A percentile compares a stretch with the other conserved stretches of the same genome.
Evolutionary conservation across 768 basidiomycete genomes (phyloP).

Genomic region (Pulveroboletus ravenelii): DNA sequence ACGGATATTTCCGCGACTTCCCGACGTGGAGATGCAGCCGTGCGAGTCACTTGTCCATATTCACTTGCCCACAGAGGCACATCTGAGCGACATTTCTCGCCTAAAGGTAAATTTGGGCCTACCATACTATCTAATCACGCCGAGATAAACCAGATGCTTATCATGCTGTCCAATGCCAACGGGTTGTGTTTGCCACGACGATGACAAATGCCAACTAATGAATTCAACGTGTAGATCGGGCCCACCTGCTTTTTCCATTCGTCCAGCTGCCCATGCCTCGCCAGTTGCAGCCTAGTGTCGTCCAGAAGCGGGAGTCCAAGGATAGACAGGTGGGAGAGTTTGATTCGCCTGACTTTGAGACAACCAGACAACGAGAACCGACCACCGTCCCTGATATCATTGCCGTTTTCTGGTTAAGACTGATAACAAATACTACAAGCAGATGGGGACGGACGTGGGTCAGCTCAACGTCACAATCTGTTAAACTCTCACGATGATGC

Average conservation of each 20-base stretch:
- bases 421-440: background rate
- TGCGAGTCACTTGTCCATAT: constrained; percentile 1
- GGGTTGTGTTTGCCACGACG: constrained; percentile 8
- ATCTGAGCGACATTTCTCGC: background rate
- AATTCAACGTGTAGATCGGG: constrained; percentile 7
- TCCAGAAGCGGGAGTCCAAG: constrained; percentile 5
- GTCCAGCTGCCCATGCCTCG: constrained; percentile 6
- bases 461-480: too few species aligned
- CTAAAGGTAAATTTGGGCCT: background rate
- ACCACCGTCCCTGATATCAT: constrained; percentile 1
- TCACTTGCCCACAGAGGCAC: background rate
- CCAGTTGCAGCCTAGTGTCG: constrained; percentile 1
- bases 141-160: constrained; percentile 2
- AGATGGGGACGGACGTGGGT: background rate
- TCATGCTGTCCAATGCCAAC: constrained; percentile 5
- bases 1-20: constrained; percentile 6
- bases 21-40: background rate
- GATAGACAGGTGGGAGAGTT: constrained; percentile 5
- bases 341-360: background rate
- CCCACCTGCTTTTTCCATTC: constrained; percentile 9
- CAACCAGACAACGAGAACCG: background rate
- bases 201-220: constrained; percentile 2
- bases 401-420: background rate
- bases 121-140: constrained; percentile 10
- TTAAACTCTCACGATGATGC: background rate